phyloP scores from a whole-genome alignment of 352 stramenopile species.

The Phytopythium delawarense region DNA sequence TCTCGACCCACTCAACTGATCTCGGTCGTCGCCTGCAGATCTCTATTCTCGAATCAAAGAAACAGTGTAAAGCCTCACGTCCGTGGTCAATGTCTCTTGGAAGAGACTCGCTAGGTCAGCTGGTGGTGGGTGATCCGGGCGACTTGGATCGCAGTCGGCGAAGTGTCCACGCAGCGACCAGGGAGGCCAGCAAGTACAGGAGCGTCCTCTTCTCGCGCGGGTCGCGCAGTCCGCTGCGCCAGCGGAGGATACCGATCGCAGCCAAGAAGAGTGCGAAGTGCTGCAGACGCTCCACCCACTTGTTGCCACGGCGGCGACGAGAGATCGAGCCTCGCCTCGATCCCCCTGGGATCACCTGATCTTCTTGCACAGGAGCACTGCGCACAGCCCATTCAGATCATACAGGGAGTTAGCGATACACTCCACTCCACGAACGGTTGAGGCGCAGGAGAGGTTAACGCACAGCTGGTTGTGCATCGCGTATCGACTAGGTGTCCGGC shows the following conservation, averaged over 20 bases:
- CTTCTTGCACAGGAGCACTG: slow-evolving; percentile 66
- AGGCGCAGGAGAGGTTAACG: background rate
- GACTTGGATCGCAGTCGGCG: slow-evolving; percentile 40
- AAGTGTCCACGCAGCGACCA: slow-evolving; percentile 57
- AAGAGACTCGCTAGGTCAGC: background rate
- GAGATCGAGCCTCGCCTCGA: slow-evolving; percentile 18
- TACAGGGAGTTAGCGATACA: background rate
- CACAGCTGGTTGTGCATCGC: slow-evolving; percentile 40
- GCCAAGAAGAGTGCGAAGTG: slow-evolving; percentile 35
- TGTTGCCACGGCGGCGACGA: slow-evolving; percentile 18
- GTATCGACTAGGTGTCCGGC: slow-evolving; percentile 48
- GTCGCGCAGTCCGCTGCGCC: slow-evolving; percentile 43
- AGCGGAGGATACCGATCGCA: slow-evolving; percentile 37
- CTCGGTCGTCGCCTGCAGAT: background rate
- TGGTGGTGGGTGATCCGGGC: slow-evolving; percentile 9
- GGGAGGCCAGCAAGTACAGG: slow-evolving; percentile 59
- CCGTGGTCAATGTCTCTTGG: background rate
- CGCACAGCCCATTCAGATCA: background rate
- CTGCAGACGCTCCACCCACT: slow-evolving; percentile 32
- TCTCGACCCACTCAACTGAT: background rate
- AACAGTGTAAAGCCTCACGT: background rate
- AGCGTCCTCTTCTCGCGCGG: slow-evolving; percentile 48
- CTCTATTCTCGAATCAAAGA: background rate
- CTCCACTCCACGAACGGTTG: background rate
- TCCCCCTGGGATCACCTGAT: slow-evolving; percentile 22